Conservation (phyloP, 345 rosid genomes). For the Moricandia arvensis region DNA sequence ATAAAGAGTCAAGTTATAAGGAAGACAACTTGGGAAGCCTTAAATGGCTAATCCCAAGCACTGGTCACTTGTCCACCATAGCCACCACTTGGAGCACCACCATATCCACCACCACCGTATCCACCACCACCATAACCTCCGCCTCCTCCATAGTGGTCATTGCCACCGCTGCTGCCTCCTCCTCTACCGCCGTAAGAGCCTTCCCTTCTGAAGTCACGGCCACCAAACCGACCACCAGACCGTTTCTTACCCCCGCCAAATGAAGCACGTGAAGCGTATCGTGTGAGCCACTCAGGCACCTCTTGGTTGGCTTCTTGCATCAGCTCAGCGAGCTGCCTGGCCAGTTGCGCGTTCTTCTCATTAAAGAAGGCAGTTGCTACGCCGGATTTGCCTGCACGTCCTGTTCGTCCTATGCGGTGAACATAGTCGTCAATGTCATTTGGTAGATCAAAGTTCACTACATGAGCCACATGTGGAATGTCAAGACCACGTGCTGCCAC, state of each 20-base stretch:
- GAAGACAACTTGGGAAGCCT: conserved; percentile 30
- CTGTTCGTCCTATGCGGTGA: conserved; percentile 92
- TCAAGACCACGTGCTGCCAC: conserved; percentile 88
- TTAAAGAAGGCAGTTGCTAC: conserved; percentile 96
- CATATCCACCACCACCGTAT: conserved; percentile 36
- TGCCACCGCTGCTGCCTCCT: conserved; percentile 43
- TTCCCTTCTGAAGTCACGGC: conserved; percentile 83
- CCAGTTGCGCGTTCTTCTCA: conserved; percentile 66
- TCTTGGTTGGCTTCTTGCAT: conserved; percentile 97
- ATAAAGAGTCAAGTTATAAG: conserved; percentile 18
- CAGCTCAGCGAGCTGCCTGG: conserved; percentile 70
- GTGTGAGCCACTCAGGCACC: conserved; percentile 94
- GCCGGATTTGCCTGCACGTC: conserved; percentile 92
- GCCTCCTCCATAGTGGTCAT: conserved; percentile 44
- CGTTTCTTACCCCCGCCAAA: conserved; percentile 60
- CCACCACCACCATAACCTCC: conserved; percentile 38
- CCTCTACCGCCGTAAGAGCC: conserved; percentile 54
- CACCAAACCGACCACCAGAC: conserved; percentile 85
- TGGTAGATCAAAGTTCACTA: conserved; percentile 95
- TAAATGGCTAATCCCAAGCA: conserved; percentile 70
- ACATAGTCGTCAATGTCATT: conserved; percentile 96
- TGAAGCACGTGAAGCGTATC: conserved; percentile 71
- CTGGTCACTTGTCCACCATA: conserved; percentile 59
- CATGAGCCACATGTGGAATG: conserved; percentile 92
- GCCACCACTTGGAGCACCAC: conserved; percentile 38